A percentile compares a stretch with the other conserved stretches of the same genome.
phyloP scores from a whole-genome alignment of 805 yeast genomes.

The Saccharomyces kudriavzevii region DNA sequence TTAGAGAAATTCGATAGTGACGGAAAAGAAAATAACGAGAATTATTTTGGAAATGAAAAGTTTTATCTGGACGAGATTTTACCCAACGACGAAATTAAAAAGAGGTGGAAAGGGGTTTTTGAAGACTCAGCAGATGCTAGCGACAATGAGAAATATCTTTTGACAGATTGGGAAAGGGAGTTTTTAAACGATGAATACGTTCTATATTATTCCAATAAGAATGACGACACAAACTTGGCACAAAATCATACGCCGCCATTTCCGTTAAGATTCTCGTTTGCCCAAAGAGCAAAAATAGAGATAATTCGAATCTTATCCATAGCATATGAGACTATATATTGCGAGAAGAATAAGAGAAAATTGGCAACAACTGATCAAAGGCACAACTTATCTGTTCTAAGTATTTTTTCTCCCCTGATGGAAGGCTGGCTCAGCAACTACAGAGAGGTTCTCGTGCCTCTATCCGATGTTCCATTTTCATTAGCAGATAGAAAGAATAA shows the following conservation, averaged over 20 bases:
- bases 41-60: constrained; percentile 29
- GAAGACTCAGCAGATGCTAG: constrained; percentile 7
- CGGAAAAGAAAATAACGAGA: constrained; percentile 33
- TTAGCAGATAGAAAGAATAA: constrained; percentile 20
- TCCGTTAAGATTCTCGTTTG: constrained; percentile 45
- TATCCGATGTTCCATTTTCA: constrained; percentile 29
- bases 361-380: constrained; percentile 41
- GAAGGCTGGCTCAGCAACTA: constrained; percentile 72
- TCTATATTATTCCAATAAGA: constrained; percentile 17
- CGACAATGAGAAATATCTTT: constrained; percentile 4
- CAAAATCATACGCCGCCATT: constrained; percentile 8
- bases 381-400: constrained; percentile 63
- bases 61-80: constrained; percentile 24
- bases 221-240: constrained; percentile 1
- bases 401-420: constrained; percentile 66
- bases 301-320: constrained; percentile 68
- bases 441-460: constrained; percentile 44
- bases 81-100: constrained; percentile 17
- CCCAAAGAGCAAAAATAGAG: constrained; percentile 74
- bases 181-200: constrained; percentile 30
- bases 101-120: constrained; percentile 19
- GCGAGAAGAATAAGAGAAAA: constrained; percentile 43
- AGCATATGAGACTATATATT: constrained; percentile 78
- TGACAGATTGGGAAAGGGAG: constrained; percentile 23
- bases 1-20: background rate